Evolutionary conservation across 2,329 filamentous ascomycete genomes (phyloP).

Genomic region (Penicillium brevicompactum): DNA sequence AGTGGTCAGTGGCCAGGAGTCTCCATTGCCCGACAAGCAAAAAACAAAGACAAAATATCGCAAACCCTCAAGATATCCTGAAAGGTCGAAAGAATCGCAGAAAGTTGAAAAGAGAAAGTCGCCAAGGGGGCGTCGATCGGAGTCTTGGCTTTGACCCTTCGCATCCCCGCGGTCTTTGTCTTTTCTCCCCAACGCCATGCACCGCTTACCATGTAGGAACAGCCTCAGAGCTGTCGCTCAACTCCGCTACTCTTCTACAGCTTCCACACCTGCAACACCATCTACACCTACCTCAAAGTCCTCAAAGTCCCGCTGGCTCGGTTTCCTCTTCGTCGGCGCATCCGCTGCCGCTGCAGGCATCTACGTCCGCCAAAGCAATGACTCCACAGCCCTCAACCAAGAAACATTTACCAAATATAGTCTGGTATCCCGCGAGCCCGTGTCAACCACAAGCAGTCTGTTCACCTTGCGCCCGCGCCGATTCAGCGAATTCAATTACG

Average conservation of each 20-base stretch:
- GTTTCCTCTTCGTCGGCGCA: slow-evolving; percentile 35
- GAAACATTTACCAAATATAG: slow-evolving; percentile 44
- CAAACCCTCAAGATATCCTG: neutral
- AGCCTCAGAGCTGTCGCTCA: slow-evolving; percentile 13
- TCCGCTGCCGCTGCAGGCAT: slow-evolving; percentile 40
- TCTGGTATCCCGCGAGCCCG: slow-evolving; percentile 45
- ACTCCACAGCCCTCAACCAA: slow-evolving; percentile 36
- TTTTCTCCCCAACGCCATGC: slow-evolving; percentile 6
- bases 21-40: slow-evolving; percentile 8
- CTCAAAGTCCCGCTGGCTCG: slow-evolving; percentile 33
- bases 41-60: neutral
- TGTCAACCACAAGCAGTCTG: slow-evolving; percentile 51
- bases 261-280: neutral
- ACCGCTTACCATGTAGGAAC: slow-evolving; percentile 15
- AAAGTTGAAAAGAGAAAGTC: slow-evolving; percentile 2
- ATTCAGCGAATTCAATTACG: slow-evolving; percentile 33
- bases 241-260: slow-evolving; percentile 24
- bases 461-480: slow-evolving; percentile 45
- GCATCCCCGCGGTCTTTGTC: slow-evolving; percentile 15
- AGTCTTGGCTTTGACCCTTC: slow-evolving; percentile 12
- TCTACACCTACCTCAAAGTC: slow-evolving; percentile 14
- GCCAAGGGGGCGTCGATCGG: slow-evolving; percentile 18
- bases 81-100: neutral
- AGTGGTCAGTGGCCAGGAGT: neutral
- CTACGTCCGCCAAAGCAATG: slow-evolving; percentile 32